Percentiles rank a stretch among this genome's conserved stretches.
These are phyloP conservation scores for Asterionellopsis glacialis DNA, from an alignment of 108 stramenopile species.

Conservation along the genomic window DNA sequence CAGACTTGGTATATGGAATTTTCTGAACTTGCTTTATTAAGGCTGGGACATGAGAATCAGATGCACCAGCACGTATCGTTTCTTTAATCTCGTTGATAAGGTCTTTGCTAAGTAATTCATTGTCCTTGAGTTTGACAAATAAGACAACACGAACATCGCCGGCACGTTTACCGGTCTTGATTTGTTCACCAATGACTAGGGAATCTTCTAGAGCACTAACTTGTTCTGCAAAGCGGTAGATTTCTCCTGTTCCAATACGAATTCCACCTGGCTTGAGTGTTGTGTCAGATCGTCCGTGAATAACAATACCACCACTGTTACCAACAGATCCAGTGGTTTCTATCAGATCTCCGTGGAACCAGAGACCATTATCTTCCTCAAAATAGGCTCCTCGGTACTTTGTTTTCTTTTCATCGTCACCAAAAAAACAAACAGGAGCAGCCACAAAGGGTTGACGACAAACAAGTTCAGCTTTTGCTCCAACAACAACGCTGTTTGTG, in stretches of 20 bases:
- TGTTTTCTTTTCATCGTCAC: slow-evolving; percentile 23
- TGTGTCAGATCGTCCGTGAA: slow-evolving; percentile 28
- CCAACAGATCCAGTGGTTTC: slow-evolving; percentile 31
- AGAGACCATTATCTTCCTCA: slow-evolving; percentile 13
- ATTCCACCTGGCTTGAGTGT: slow-evolving; percentile 26
- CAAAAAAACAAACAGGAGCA: slow-evolving; percentile 27
- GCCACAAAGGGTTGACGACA: slow-evolving; percentile 25
- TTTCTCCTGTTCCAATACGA: slow-evolving; percentile 35
- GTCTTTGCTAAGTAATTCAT: slow-evolving; percentile 5
- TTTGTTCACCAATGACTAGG: slow-evolving; percentile 25
- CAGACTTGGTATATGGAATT: slow-evolving; percentile 30
- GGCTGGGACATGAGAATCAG: slow-evolving; percentile 30
- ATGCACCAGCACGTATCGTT: slow-evolving; percentile 21
- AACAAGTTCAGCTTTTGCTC: slow-evolving; percentile 28
- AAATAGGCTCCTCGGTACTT: slow-evolving; percentile 35
- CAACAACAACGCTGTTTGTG: slow-evolving; percentile 7
- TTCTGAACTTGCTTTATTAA: slow-evolving; percentile 18
- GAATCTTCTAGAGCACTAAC: slow-evolving; percentile 20
- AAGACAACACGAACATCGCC: slow-evolving; percentile 34
- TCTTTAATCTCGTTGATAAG: slow-evolving; percentile 20
- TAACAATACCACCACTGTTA: slow-evolving; percentile 23
- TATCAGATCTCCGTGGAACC: slow-evolving; percentile 34
- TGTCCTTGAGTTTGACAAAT: slow-evolving; percentile 22
- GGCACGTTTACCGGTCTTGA: slow-evolving; percentile 27
- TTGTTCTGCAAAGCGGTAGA: slow-evolving; percentile 34